Evolutionary conservation across 1,284 basidiomycete genomes (phyloP), one percentile per base, ranked within the genome.

Genomic region (Paramarasmius palmivorus): DNA sequence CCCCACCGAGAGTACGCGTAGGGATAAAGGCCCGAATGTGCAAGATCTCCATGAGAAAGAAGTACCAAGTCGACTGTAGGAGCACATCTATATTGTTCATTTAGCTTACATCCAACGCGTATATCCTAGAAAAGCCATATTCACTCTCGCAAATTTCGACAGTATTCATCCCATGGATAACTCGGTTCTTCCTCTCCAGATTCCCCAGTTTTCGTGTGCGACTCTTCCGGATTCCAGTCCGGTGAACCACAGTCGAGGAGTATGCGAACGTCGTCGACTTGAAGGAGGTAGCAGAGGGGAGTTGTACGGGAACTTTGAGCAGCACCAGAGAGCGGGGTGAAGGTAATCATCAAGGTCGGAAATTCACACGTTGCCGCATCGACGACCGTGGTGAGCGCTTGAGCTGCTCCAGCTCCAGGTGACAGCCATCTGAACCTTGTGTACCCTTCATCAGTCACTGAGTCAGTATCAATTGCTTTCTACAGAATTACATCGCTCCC

Each of bases 201-300:
- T n/a, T n/a, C 72, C 35, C 71, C 66, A 23, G 66, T 60, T 29
- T 66, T 57, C 25, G 66, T 65, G 63, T 68, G 72, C 50, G 72
- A 76, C 63, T 69, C 74, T 65, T 81, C 88, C 59, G 77, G 93
- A 64, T 72, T 84, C 93, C 82, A 97, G 74, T 89, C 93, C 52
- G 87, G 83, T n/a, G 85, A 88, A 9, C 96, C 96, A 70, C 96
- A 94, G 74, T 99, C 97, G 53, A 99, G 81, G 32, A 99, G 81
- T 63, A 99, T 93, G 50, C 87, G 83, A 23, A 97, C 89, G 71
- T 96, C 93, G 76, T 99, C 97, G 54, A 99, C 86, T 68, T 98
- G 90, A 20, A 99, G 81, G 38, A 98, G 77, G 70, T 98, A 98
- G 17, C 84, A 81, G 34, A 93, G 74, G 2, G 90, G 89, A 9